Evolutionary conservation across 2,329 filamentous ascomycete genomes (phyloP).

Genomic region (Cytospora chrysosperma): DNA sequence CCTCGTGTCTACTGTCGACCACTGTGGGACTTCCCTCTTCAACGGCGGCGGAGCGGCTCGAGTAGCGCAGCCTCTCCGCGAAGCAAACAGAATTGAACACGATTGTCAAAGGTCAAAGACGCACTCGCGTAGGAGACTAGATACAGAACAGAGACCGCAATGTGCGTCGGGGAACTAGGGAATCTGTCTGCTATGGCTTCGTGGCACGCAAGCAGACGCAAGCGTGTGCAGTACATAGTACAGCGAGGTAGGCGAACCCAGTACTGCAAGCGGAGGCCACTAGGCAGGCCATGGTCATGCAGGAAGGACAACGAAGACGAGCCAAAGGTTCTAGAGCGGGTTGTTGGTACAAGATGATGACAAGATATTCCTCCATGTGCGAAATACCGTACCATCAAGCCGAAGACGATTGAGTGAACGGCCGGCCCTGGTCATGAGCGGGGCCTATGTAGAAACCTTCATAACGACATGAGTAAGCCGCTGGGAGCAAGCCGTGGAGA

Average conservation of each 20-base stretch:
- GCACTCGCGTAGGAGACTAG: neutral
- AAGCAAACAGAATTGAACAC: neutral
- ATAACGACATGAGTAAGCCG: slow-evolving; percentile 9
- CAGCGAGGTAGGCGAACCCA: neutral
- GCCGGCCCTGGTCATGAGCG: slow-evolving; percentile 1
- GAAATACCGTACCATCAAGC: neutral
- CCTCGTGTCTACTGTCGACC: neutral
- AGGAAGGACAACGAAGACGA: slow-evolving; percentile 12
- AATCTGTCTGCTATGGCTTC: neutral
- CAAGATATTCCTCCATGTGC: slow-evolving; percentile 2
- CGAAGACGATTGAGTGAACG: slow-evolving; percentile 5
- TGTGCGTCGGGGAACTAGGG: slow-evolving; percentile 1
- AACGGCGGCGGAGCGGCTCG: neutral
- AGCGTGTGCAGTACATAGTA: slow-evolving; percentile 2
- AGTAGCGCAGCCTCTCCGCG: slow-evolving; percentile 1
- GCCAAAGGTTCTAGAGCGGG: slow-evolving; percentile 1
- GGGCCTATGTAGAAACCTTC: neutral
- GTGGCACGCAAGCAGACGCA: slow-evolving; percentile 14
- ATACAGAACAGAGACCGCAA: slow-evolving; percentile 10
- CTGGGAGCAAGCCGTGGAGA: neutral
- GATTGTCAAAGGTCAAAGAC: neutral
- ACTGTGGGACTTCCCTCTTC: neutral
- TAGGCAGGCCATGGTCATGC: slow-evolving; percentile 14
- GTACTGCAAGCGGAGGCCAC: slow-evolving; percentile 13
- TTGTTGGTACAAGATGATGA: slow-evolving; percentile 2